Evolutionary conservation across 768 basidiomycete genomes (phyloP), one percentile per base, ranked within the genome.

Genomic region (Clavaria fumosa): DNA sequence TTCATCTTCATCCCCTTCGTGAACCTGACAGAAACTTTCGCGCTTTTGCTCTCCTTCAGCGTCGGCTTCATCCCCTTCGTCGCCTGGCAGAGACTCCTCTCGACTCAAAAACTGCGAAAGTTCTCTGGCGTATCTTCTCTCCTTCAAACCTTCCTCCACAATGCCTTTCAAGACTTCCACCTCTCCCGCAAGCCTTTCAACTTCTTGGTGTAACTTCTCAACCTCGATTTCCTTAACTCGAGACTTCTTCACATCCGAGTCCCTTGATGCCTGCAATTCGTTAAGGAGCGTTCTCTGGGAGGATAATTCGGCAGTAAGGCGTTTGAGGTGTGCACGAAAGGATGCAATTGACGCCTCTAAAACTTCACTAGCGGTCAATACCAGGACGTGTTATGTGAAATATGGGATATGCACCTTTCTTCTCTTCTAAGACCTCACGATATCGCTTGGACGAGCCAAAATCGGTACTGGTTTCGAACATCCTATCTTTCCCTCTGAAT

Each of bases 121-220:
- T 19, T 80, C 75, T 42, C 76, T 58, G 3, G 61, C 63, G 26
- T 63, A 56, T 26, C 78, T 59, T 19, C 88, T 56, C 44, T 86
- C 84, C 43, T 76, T 70, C 37, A 95, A 62, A 3, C 86, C 86
- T 41, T 84, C 79, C 53, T 91, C 83, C 1, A 96, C 84, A 0
- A 90, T 79, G 1, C 75, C 79, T 7, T 81, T 63, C n/a, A 95
- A 63, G 2, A 85, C 78, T 42, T 82, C 80, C 2, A 96, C 83
- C 56, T 97, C 89, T 3, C 76, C 75, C 0, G 72, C 77, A 4
- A 95, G 69, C 30, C 78, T 57, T 47, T 90, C 83, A 5, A 96
- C 80, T 48, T 91, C 83, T 7, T 67, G 62, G 24, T 69, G 66
- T 7, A 95, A 66, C 9, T 63, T 62, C 31, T 71, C 66, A 5